Conservation (phyloP, 257 asterid genomes). For the Lycium barbarum region DNA sequence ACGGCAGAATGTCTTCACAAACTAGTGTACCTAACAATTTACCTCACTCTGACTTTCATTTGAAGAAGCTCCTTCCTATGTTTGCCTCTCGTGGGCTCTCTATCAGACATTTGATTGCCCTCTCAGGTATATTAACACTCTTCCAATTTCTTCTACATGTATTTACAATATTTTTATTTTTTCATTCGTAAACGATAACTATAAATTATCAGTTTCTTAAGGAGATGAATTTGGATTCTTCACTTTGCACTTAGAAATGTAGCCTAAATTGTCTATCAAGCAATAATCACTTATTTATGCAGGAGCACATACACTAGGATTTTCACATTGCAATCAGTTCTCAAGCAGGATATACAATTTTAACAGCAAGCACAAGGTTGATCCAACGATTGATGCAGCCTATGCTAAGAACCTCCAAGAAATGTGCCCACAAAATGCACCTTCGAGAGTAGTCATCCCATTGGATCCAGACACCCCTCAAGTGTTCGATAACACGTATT, state of each 20-base stretch:
- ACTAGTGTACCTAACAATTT: constrained; percentile 65
- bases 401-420: constrained; percentile 64
- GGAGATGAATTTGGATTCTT: not conserved
- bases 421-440: constrained; percentile 70
- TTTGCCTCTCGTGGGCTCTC: constrained; percentile 57
- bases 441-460: constrained; percentile 67
- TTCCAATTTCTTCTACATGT: not conserved
- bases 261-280: constrained; percentile 3
- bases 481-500: constrained; percentile 71
- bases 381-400: constrained; percentile 53
- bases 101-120: constrained; percentile 70
- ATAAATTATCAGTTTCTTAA: too few species aligned
- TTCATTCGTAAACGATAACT: not conserved
- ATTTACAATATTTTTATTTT: too few species aligned
- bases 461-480: constrained; percentile 70
- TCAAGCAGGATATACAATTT: constrained; percentile 69
- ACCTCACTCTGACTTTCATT: constrained; percentile 57
- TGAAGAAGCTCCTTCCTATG: constrained; percentile 55
- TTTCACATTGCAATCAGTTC: constrained; percentile 76
- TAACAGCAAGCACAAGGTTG: constrained; percentile 48
- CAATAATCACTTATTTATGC: not conserved
- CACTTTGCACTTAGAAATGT: not conserved
- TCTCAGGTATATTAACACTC: constrained; percentile 53
- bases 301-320: constrained; percentile 88
- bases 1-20: constrained; percentile 63